These are phyloP conservation scores for Salix exigua DNA, from an alignment of 345 rosid species.

Conservation along the genomic window DNA sequence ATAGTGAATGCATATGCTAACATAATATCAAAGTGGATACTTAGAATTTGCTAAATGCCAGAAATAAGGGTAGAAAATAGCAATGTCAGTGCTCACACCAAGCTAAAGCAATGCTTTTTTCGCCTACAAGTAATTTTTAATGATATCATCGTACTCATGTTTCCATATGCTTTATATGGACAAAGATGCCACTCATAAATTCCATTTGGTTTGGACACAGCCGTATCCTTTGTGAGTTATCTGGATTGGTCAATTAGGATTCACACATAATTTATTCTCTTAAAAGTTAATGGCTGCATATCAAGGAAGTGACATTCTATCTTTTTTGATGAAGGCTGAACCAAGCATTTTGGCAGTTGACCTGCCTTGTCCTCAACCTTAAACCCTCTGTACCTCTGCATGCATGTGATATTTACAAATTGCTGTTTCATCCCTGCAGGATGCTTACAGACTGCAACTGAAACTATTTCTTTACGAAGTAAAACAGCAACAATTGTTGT, in stretches of 20 bases:
- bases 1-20: background rate
- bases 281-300: background rate
- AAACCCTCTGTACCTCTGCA: background rate
- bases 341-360: background rate
- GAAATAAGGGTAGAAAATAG: background rate
- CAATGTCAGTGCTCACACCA: background rate
- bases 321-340: background rate
- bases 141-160: background rate
- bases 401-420: background rate
- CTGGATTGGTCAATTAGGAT: background rate
- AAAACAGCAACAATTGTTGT: slow-evolving; percentile 84
- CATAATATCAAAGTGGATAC: background rate
- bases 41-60: background rate
- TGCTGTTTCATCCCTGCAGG: slow-evolving; percentile 39
- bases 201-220: background rate
- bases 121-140: background rate
- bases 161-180: background rate
- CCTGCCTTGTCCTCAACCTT: background rate
- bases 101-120: background rate
- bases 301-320: background rate
- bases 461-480: slow-evolving; percentile 93
- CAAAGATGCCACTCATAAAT: background rate
- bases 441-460: slow-evolving; percentile 92
- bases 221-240: background rate
- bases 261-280: background rate